phyloP scores from a whole-genome alignment of 2,329 filamentous ascomycete genomes.

The Pseudogymnoascus sp. region DNA sequence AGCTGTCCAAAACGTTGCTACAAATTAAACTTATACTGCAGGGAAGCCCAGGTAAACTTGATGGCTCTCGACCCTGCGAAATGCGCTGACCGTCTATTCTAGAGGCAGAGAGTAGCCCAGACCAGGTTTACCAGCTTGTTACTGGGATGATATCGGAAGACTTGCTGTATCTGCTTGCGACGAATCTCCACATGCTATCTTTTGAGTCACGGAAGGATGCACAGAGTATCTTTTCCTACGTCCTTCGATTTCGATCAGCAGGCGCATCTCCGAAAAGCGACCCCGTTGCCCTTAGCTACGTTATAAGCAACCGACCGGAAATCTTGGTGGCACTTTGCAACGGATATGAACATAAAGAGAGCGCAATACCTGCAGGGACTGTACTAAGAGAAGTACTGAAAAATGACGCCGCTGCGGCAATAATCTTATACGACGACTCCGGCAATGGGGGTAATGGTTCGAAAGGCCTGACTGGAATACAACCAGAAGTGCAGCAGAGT shows the following conservation, averaged over 20 bases:
- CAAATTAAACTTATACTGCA: slow-evolving; percentile 93
- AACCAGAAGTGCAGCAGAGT: slow-evolving; percentile 65
- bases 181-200: slow-evolving; percentile 74
- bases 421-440: slow-evolving; percentile 89
- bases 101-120: slow-evolving; percentile 82
- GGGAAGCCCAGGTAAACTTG: slow-evolving; percentile 73
- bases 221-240: slow-evolving; percentile 91
- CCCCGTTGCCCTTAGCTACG: slow-evolving; percentile 79
- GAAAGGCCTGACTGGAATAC: slow-evolving; percentile 71
- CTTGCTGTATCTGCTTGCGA: slow-evolving; percentile 75
- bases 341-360: slow-evolving; percentile 84
- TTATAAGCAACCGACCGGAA: slow-evolving; percentile 78
- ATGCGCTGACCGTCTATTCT: slow-evolving; percentile 13
- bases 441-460: slow-evolving; percentile 61
- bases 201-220: slow-evolving; percentile 96
- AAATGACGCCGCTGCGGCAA: slow-evolving; percentile 80
- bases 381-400: slow-evolving; percentile 84
- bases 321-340: slow-evolving; percentile 82
- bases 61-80: not conserved
- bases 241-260: slow-evolving; percentile 79
- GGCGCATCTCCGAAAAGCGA: slow-evolving; percentile 60
- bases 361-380: slow-evolving; percentile 82
- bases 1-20: slow-evolving; percentile 74
- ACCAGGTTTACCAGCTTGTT: slow-evolving; percentile 82
- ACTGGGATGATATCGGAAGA: slow-evolving; percentile 82